A percentile compares a stretch with the other conserved stretches of the same genome.
Conservation (phyloP, 768 basidiomycete genomes). For the Pluteus cervinus region DNA sequence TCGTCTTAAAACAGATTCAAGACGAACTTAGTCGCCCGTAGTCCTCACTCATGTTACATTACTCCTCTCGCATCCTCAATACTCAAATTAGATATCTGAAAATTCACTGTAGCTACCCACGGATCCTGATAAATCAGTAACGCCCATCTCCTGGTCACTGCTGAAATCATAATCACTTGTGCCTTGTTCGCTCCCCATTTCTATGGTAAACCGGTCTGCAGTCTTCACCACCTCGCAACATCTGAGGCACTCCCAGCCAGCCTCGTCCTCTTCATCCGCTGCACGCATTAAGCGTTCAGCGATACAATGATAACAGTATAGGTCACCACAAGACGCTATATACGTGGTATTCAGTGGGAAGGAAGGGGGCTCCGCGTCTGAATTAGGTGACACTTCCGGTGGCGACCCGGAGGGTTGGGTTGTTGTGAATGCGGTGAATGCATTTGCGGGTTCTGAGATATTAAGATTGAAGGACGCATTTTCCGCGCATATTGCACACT, state of each 20-base stretch:
- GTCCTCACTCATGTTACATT: neutral
- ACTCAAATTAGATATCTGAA: slow-evolving; percentile 13
- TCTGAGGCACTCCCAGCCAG: slow-evolving; percentile 79
- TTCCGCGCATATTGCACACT: slow-evolving; percentile 90
- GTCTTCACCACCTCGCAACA: slow-evolving; percentile 62
- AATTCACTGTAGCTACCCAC: slow-evolving; percentile 47
- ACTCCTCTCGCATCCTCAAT: slow-evolving; percentile 1
- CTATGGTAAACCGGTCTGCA: slow-evolving; percentile 54
- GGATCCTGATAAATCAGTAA: slow-evolving; percentile 52
- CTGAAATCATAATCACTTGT: slow-evolving; percentile 60
- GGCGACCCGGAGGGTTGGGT: slow-evolving; percentile 13
- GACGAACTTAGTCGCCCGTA: slow-evolving; percentile 33
- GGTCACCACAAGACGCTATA: slow-evolving; percentile 74
- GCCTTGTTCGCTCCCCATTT: slow-evolving; percentile 33
- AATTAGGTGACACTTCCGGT: slow-evolving; percentile 14
- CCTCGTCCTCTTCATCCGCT: slow-evolving; percentile 56
- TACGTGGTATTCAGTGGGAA: slow-evolving; percentile 80
- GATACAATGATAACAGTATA: slow-evolving; percentile 93
- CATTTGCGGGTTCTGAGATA: slow-evolving; percentile 45
- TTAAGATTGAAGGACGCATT: slow-evolving; percentile 60
- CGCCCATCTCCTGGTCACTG: slow-evolving; percentile 40
- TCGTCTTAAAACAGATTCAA: slow-evolving; percentile 68
- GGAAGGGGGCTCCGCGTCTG: slow-evolving; percentile 39
- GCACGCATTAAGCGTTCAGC: slow-evolving; percentile 74
- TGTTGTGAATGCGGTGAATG: slow-evolving; percentile 34